phyloP scores from a whole-genome alignment of 2,329 filamentous ascomycete species.

The Geoglossum cookeanum region DNA sequence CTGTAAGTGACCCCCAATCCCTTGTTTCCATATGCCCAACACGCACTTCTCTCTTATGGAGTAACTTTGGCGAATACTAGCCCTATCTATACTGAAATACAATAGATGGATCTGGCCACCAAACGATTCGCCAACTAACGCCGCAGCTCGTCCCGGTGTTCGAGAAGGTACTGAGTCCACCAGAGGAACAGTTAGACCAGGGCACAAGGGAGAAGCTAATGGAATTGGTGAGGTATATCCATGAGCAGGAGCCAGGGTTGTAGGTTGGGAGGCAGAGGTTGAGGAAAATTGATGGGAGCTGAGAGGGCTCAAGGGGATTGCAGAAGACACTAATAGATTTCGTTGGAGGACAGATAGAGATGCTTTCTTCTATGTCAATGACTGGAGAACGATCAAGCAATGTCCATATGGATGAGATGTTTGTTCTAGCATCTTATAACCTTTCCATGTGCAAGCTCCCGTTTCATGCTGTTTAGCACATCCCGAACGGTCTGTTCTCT shows the following conservation, averaged over 20 bases:
- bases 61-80: neutral
- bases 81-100: neutral
- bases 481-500: too few species aligned
- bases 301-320: neutral
- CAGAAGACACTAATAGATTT: too few species aligned
- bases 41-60: neutral
- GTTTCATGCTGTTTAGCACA: too few species aligned
- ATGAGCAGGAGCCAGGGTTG: constrained; percentile 14
- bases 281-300: neutral
- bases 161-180: constrained; percentile 49
- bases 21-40: neutral
- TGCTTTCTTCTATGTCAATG: too few species aligned
- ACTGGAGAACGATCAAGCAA: too few species aligned
- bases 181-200: constrained; percentile 56
- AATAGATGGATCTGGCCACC: constrained; percentile 45
- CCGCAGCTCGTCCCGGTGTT: constrained; percentile 51
- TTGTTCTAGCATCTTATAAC: too few species aligned
- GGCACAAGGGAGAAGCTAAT: constrained; percentile 49
- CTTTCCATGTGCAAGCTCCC: too few species aligned
- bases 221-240: constrained; percentile 38
- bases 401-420: too few species aligned
- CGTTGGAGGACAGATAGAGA: too few species aligned
- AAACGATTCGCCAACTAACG: constrained; percentile 50
- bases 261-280: neutral
- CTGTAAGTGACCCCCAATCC: constrained; percentile 35